phyloP scores from a whole-genome alignment of 2,329 filamentous ascomycete genomes.

The Rhynchosporium secalis region DNA sequence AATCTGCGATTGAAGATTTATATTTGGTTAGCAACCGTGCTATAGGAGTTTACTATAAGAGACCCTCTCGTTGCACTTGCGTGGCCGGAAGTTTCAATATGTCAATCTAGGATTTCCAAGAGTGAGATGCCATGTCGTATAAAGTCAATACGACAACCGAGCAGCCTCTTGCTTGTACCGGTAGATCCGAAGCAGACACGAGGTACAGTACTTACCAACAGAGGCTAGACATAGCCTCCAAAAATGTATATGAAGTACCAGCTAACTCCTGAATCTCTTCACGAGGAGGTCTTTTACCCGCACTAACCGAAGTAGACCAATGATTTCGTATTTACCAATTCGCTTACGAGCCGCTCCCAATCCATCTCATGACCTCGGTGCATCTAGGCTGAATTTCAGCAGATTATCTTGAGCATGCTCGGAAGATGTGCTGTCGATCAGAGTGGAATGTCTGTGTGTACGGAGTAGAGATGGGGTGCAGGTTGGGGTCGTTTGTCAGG shows the following conservation, averaged over 20 bases:
- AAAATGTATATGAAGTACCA: too few species aligned
- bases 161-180: background rate
- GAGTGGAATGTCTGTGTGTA: background rate
- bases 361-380: slow-evolving; percentile 1
- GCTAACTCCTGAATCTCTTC: background rate
- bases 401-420: background rate
- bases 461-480: background rate
- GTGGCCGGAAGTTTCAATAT: too few species aligned
- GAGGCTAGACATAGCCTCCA: too few species aligned
- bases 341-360: slow-evolving; percentile 8
- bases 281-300: background rate
- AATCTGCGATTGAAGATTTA: background rate
- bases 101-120: too few species aligned
- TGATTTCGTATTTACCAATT: slow-evolving; percentile 3
- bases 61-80: too few species aligned
- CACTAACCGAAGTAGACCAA: background rate
- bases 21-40: too few species aligned
- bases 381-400: background rate
- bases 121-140: background rate
- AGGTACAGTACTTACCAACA: background rate
- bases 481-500: background rate
- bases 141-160: slow-evolving; percentile 4
- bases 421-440: background rate
- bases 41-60: too few species aligned
- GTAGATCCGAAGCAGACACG: background rate